Conservation (phyloP, 2,329 filamentous ascomycete genomes). For the Seiridium cupressi region DNA sequence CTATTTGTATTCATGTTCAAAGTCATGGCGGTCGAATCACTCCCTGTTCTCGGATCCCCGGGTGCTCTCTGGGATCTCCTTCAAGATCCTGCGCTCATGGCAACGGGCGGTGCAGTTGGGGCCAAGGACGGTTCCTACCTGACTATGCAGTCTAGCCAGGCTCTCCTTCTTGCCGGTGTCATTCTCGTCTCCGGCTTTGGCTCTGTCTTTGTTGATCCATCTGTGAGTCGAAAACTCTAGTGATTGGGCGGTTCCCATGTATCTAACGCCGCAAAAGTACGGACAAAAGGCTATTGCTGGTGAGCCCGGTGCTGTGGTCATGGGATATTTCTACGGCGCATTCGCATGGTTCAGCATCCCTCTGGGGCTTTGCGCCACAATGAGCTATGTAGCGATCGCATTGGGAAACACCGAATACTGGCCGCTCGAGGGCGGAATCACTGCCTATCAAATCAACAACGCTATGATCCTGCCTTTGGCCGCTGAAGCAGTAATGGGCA, state of each 20-base stretch:
- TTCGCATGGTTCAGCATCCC: slow-evolving; percentile 72
- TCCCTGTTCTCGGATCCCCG: slow-evolving; percentile 58
- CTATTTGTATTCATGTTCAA: slow-evolving; percentile 66
- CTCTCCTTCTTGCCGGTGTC: slow-evolving; percentile 69
- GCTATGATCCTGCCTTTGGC: slow-evolving; percentile 67
- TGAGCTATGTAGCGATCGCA: slow-evolving; percentile 65
- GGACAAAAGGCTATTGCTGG: slow-evolving; percentile 73
- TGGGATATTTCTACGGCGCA: slow-evolving; percentile 67
- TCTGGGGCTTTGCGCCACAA: slow-evolving; percentile 67
- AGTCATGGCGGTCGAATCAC: slow-evolving; percentile 63
- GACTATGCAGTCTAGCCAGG: slow-evolving; percentile 65
- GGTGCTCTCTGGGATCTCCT: slow-evolving; percentile 62
- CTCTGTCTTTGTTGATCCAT: slow-evolving; percentile 64
- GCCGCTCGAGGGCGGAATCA: slow-evolving; percentile 55
- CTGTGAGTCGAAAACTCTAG: slow-evolving; percentile 18
- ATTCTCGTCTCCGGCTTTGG: slow-evolving; percentile 66
- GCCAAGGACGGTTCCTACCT: slow-evolving; percentile 66
- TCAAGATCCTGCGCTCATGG: slow-evolving; percentile 48
- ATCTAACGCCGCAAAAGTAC: slow-evolving; percentile 36
- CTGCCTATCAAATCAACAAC: slow-evolving; percentile 58
- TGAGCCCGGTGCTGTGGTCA: slow-evolving; percentile 63
- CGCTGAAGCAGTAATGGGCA: slow-evolving; percentile 63
- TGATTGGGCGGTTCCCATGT: neutral
- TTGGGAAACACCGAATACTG: slow-evolving; percentile 59
- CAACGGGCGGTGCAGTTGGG: slow-evolving; percentile 52